Conservation (phyloP, 352 stramenopile genomes). For the Thalassiosira delicatula region DNA sequence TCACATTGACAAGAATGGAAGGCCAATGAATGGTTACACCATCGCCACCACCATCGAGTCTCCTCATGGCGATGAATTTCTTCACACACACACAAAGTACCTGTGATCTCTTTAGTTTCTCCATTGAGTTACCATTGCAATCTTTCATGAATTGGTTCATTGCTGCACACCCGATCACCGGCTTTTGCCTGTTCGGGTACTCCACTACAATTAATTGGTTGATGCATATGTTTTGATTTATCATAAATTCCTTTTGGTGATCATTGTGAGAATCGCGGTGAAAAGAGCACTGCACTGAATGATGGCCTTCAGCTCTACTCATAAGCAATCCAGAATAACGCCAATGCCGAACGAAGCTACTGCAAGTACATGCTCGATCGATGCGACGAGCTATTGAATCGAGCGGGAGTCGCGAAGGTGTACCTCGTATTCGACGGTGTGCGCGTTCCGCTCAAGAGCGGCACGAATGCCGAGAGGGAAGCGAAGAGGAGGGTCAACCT, state of each 20-base stretch:
- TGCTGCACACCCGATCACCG: not conserved
- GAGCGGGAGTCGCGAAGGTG: conserved; percentile 59
- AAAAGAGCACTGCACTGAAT: not conserved
- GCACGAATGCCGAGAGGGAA: conserved; percentile 76
- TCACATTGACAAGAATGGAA: too few species aligned
- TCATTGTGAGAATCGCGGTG: not conserved
- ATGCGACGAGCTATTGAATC: conserved; percentile 71
- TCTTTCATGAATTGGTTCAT: conserved; percentile 7
- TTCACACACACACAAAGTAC: not conserved
- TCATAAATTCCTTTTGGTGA: not conserved
- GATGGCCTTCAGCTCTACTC: not conserved
- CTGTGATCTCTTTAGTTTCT: not conserved
- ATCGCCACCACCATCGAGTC: not conserved
- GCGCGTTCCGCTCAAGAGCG: conserved; percentile 78
- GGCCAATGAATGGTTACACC: not conserved
- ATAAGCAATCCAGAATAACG: conserved; percentile 23
- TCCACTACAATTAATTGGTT: not conserved
- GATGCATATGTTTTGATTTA: not conserved
- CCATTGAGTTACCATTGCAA: not conserved
- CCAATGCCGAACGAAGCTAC: conserved; percentile 57
- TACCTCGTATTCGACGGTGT: conserved; percentile 83
- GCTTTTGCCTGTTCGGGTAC: not conserved
- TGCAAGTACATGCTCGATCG: conserved; percentile 72
- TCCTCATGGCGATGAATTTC: not conserved
- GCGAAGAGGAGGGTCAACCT: conserved; percentile 65